Conservation (phyloP, 208 protist species). For the Acanthamoeba sp. region DNA sequence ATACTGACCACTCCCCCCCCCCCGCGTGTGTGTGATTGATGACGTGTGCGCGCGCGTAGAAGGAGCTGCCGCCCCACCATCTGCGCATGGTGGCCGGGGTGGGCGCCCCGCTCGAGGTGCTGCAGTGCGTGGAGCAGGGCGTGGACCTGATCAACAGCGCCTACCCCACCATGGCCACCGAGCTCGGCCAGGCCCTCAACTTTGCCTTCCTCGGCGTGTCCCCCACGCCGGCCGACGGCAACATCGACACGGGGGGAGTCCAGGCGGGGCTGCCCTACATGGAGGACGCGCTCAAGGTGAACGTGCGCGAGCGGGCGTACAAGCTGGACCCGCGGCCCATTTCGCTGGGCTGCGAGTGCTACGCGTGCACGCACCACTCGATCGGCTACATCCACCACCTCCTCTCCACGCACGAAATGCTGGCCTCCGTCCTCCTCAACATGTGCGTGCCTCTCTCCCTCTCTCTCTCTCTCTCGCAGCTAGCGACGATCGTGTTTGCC, state of each 20-base stretch:
- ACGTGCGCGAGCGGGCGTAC: constrained; percentile 21
- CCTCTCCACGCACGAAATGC: constrained; percentile 22
- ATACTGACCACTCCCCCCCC: too few relatives aligned
- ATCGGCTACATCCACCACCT: constrained; percentile 61
- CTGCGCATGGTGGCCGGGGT: not conserved
- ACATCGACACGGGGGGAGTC: not conserved
- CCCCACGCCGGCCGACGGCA: too few relatives aligned
- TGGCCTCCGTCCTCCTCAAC: constrained; percentile 23
- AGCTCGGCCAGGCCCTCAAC: constrained; percentile 10
- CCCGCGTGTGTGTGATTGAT: too few relatives aligned
- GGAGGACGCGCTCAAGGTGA: constrained; percentile 36
- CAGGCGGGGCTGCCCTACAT: not conserved
- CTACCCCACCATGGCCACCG: constrained; percentile 2
- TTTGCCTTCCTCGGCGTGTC: not conserved
- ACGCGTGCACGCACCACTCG: constrained; percentile 47
- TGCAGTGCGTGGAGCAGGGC: constrained; percentile 50
- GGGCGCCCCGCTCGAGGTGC: constrained; percentile 16
- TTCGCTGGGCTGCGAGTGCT: constrained; percentile 47
- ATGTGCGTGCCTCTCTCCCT: not conserved
- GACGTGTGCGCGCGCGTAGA: not conserved
- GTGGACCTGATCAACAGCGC: constrained; percentile 37
- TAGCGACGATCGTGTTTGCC: too few relatives aligned
- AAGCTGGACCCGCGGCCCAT: constrained; percentile 33
- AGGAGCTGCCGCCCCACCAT: not conserved
- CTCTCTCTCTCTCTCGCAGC: too few relatives aligned